These are phyloP conservation scores for Rubroboletus satanas DNA, from an alignment of 768 basidiomycete species.

Conservation along the genomic window DNA sequence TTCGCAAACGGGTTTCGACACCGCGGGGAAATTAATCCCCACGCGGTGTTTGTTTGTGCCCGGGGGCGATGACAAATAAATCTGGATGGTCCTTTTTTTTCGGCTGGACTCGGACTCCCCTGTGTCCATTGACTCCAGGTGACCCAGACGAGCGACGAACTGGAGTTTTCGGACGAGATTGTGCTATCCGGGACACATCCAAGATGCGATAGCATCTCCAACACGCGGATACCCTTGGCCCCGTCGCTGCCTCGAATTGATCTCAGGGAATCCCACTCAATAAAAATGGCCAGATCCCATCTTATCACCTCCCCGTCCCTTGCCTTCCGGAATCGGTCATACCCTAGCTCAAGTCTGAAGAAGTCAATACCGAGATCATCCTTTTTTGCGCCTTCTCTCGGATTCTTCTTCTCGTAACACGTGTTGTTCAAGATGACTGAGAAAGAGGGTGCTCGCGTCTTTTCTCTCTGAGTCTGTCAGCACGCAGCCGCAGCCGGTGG, in stretches of 20 bases:
- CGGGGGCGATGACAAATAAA: conserved; percentile 13
- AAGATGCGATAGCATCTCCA: background rate
- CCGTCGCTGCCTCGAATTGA: background rate
- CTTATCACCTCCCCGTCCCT: conserved; percentile 18
- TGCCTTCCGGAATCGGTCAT: conserved; percentile 19
- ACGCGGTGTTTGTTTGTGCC: conserved; percentile 16
- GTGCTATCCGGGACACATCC: background rate
- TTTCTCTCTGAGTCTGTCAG: background rate
- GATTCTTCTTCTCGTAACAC: conserved; percentile 14
- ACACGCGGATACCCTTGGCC: conserved; percentile 19
- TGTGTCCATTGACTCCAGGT: background rate
- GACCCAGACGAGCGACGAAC: background rate
- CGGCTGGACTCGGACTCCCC: background rate
- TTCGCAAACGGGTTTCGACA: conserved; percentile 6
- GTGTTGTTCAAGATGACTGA: conserved; percentile 17
- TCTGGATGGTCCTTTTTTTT: too few relatives aligned
- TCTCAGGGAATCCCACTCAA: background rate
- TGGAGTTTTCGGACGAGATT: background rate
- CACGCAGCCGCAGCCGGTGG: conserved; percentile 5
- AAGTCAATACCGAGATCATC: conserved; percentile 12
- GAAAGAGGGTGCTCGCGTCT: conserved; percentile 15
- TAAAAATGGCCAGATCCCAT: conserved; percentile 20
- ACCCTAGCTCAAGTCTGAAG: background rate
- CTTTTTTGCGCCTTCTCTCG: conserved; percentile 2
- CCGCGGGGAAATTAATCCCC: conserved; percentile 7